Evolutionary conservation across 106 monocot genomes (phyloP).

Genomic region (Platanthera guangdongensis): DNA sequence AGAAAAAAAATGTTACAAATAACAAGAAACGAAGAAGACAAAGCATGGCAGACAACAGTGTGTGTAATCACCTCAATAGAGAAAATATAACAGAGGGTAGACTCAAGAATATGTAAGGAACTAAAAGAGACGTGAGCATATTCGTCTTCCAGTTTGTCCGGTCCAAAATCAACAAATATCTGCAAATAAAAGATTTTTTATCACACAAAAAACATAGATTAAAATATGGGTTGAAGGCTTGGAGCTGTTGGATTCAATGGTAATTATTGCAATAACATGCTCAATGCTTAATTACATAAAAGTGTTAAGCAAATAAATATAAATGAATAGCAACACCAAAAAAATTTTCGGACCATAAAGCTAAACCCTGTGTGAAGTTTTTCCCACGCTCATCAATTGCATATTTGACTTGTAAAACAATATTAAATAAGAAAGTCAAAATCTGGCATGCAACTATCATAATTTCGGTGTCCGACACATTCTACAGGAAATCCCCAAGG

Average conservation of each 20-base stretch:
- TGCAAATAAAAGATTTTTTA: constrained; percentile 14
- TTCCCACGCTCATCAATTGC: too few species aligned
- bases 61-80: constrained; percentile 47
- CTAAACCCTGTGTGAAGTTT: too few species aligned
- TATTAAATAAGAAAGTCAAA: too few species aligned
- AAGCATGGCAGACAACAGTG: background rate
- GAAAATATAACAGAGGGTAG: constrained; percentile 56
- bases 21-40: background rate
- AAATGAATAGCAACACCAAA: too few species aligned
- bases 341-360: too few species aligned
- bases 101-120: constrained; percentile 91
- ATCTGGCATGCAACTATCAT: too few species aligned
- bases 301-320: too few species aligned
- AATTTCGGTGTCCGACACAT: too few species aligned
- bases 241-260: background rate
- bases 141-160: constrained; percentile 94
- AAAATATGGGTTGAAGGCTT: background rate
- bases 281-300: too few species aligned
- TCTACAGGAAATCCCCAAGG: too few species aligned
- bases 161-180: constrained; percentile 77
- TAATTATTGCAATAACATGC: background rate
- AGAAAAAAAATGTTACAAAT: background rate
- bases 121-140: constrained; percentile 75
- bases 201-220: background rate
- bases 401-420: too few species aligned